Evolutionary conservation across 2,329 filamentous ascomycete species (phyloP).

Genomic region (Tothia fuscella): DNA sequence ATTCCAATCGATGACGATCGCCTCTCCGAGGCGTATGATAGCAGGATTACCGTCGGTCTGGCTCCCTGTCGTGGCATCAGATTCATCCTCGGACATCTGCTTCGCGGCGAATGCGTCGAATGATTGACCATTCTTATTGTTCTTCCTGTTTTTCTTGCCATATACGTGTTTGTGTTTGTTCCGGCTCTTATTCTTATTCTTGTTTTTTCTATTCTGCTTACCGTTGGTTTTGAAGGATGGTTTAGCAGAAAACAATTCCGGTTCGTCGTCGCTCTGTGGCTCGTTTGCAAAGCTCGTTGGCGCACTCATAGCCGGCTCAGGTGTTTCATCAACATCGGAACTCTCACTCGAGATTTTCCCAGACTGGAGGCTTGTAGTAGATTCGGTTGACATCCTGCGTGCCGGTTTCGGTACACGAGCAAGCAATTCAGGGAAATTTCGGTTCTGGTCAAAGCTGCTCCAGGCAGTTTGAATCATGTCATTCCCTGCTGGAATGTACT

Average conservation of each 20-base stretch:
- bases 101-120: slow-evolving; percentile 17
- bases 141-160: slow-evolving; percentile 12
- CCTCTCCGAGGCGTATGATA: slow-evolving; percentile 70
- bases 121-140: slow-evolving; percentile 20
- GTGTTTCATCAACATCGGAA: slow-evolving; percentile 3
- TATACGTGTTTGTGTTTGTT: no score
- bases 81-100: slow-evolving; percentile 20
- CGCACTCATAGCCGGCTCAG: background rate
- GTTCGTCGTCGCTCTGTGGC: background rate
- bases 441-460: slow-evolving; percentile 47
- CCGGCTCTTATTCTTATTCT: slow-evolving; percentile 23
- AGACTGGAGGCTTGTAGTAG: no score
- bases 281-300: background rate
- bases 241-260: background rate
- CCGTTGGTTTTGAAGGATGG: slow-evolving; percentile 1
- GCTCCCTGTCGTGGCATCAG: background rate
- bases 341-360: slow-evolving; percentile 3
- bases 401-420: slow-evolving; percentile 29
- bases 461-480: slow-evolving; percentile 60
- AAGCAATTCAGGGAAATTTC: slow-evolving; percentile 42
- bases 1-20: slow-evolving; percentile 77
- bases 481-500: slow-evolving; percentile 45
- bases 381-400: no score
- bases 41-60: slow-evolving; percentile 40
- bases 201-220: slow-evolving; percentile 18